These are phyloP conservation scores for Aegilops speltoides DNA, from an alignment of 176 grass and related monocot species.

Conservation along the genomic window DNA sequence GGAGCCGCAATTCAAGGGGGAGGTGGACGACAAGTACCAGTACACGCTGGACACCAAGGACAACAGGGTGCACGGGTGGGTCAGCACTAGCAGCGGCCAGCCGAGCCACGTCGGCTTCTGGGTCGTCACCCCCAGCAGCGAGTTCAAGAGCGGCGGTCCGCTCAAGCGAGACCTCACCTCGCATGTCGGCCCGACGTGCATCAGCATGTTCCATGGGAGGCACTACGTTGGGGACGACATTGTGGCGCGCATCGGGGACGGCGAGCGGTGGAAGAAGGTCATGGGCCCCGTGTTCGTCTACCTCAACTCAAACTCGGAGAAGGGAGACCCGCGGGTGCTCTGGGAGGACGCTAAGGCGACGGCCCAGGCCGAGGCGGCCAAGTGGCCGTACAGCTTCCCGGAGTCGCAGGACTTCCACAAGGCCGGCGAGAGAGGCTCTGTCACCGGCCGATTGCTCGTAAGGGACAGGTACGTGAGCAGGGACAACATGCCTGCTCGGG, in stretches of 20 bases:
- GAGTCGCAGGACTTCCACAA: conserved; percentile 58
- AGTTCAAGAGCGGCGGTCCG: conserved; percentile 76
- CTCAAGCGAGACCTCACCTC: conserved; percentile 72
- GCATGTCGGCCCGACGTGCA: conserved; percentile 62
- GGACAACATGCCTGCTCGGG: not conserved
- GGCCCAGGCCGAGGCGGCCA: conserved; percentile 41
- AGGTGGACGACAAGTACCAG: conserved; percentile 94
- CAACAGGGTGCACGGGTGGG: conserved; percentile 65
- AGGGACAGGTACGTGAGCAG: conserved; percentile 32
- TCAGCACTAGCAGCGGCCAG: not conserved
- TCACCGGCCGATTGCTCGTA: conserved; percentile 36
- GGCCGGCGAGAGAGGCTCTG: conserved; percentile 39
- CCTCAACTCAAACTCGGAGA: conserved; percentile 46
- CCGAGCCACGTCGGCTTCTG: conserved; percentile 57
- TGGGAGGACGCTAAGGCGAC: conserved; percentile 75
- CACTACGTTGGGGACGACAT: conserved; percentile 60
- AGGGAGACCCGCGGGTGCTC: conserved; percentile 9
- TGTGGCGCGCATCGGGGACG: conserved; percentile 33
- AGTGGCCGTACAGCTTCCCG: conserved; percentile 77
- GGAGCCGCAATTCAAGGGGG: conserved; percentile 50
- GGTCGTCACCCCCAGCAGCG: conserved; percentile 63
- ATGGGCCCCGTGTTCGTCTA: conserved; percentile 82
- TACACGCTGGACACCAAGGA: conserved; percentile 62
- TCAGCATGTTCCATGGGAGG: conserved; percentile 53
- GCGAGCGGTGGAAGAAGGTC: conserved; percentile 78